Percentiles rank a stretch among this genome's conserved stretches.
Evolutionary conservation across 2,329 filamentous ascomycete species (phyloP).

Genomic region (Calonectria fujianensis): DNA sequence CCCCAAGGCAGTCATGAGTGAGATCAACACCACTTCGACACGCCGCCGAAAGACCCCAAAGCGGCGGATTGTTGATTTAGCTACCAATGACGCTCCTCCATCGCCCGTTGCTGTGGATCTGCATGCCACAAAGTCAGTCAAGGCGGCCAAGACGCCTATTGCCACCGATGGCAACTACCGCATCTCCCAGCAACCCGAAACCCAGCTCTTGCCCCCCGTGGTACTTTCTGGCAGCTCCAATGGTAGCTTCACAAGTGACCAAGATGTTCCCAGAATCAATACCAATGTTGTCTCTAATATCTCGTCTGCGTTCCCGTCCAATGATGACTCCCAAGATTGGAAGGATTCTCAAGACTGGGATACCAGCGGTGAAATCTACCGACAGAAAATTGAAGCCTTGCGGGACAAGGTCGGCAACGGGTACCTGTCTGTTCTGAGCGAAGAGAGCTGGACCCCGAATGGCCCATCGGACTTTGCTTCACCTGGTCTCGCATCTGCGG

Average conservation of each 20-base stretch:
- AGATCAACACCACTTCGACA: constrained; percentile 75
- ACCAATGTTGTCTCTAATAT: constrained; percentile 49
- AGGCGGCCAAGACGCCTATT: constrained; percentile 48
- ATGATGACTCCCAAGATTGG: constrained; percentile 58
- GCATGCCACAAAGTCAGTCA: constrained; percentile 45
- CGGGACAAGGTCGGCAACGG: constrained; percentile 89
- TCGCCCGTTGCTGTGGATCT: constrained; percentile 57
- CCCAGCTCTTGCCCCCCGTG: constrained; percentile 58
- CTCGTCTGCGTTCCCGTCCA: constrained; percentile 45
- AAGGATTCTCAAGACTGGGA: constrained; percentile 76
- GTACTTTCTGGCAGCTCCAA: constrained; percentile 59
- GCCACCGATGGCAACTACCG: constrained; percentile 64
- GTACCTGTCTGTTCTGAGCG: constrained; percentile 90
- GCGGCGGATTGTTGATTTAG: constrained; percentile 79
- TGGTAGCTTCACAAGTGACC: constrained; percentile 50
- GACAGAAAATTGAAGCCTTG: constrained; percentile 90
- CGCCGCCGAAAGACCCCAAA: constrained; percentile 77
- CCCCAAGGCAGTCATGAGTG: constrained; percentile 73
- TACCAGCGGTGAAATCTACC: constrained; percentile 84
- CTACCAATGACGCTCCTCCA: constrained; percentile 68
- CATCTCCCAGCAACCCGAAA: constrained; percentile 65
- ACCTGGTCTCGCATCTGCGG: constrained; percentile 52
- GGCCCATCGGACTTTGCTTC: constrained; percentile 50
- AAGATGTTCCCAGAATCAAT: constrained; percentile 53
- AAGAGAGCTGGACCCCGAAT: constrained; percentile 77